Percentiles rank a stretch among this genome's conserved stretches.
Evolutionary conservation across 495 filamentous ascomycete species (phyloP).

Genomic region (Xylaria curta): DNA sequence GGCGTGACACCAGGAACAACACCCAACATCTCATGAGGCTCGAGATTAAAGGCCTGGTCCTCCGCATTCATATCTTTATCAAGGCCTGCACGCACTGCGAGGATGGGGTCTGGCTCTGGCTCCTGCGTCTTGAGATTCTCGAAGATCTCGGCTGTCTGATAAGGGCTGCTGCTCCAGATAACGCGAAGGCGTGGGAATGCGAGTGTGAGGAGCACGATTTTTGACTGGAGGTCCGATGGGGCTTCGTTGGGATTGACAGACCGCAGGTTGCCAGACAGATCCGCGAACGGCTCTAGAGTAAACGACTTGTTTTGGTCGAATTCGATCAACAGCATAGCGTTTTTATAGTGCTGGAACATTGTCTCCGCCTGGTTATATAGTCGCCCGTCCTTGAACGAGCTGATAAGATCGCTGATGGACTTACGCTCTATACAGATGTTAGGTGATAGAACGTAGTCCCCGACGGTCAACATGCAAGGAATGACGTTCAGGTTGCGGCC

Average conservation of each 20-base stretch:
- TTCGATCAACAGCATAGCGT: conserved; percentile 91
- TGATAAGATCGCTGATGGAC: conserved; percentile 86
- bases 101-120: conserved; percentile 88
- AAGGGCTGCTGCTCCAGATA: conserved; percentile 92
- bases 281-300: conserved; percentile 91
- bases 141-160: conserved; percentile 98
- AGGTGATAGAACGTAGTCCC: conserved; percentile 93
- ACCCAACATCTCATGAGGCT: conserved; percentile 83
- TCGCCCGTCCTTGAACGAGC: conserved; percentile 87
- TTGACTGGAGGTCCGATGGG: conserved; percentile 81
- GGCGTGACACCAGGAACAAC: conserved; percentile 85
- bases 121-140: conserved; percentile 87
- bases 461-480: conserved; percentile 94
- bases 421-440: conserved; percentile 94
- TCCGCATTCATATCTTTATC: conserved; percentile 63
- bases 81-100: conserved; percentile 81
- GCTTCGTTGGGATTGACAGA: conserved; percentile 59
- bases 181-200: conserved; percentile 89
- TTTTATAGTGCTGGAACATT: conserved; percentile 92
- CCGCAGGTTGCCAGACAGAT: conserved; percentile 70
- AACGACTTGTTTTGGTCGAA: conserved; percentile 98
- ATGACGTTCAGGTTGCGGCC: conserved; percentile 84
- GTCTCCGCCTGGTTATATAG: conserved; percentile 92
- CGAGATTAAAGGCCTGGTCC: conserved; percentile 65
- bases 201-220: conserved; percentile 89